phyloP scores from a whole-genome alignment of 1,284 basidiomycete species.

The Ustilago trichophora region DNA sequence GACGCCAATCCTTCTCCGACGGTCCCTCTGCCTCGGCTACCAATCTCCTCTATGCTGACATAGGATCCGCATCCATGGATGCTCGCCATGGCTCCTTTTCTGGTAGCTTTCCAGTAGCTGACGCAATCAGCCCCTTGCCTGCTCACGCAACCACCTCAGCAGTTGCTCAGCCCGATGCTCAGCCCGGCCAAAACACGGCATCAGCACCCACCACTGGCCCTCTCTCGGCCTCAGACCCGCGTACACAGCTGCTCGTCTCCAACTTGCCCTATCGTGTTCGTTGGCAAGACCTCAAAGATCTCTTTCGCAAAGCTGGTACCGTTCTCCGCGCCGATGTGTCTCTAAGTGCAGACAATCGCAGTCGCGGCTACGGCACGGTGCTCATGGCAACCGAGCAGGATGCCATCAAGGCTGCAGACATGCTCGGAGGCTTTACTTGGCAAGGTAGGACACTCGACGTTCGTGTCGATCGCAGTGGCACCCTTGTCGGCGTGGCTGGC shows the following conservation, averaged over 20 bases:
- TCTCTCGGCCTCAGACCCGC: conserved; percentile 73
- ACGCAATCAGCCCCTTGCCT: conserved; percentile 4
- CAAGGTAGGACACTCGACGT: conserved; percentile 64
- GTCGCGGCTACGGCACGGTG: conserved; percentile 60
- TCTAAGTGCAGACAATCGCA: conserved; percentile 63
- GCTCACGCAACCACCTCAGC: background rate
- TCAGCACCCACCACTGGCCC: conserved; percentile 43
- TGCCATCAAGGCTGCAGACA: conserved; percentile 66
- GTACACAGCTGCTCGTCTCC: conserved; percentile 73
- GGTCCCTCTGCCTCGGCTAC: conserved; percentile 16
- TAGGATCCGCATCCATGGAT: conserved; percentile 8
- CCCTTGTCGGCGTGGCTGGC: conserved; percentile 43
- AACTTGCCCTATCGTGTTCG: conserved; percentile 67
- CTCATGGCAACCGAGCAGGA: conserved; percentile 65
- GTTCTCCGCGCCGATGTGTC: conserved; percentile 67
- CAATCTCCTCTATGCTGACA: conserved; percentile 13
- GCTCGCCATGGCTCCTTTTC: conserved; percentile 27
- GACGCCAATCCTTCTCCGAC: conserved; percentile 50
- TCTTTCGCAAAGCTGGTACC: conserved; percentile 67
- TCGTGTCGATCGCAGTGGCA: conserved; percentile 54
- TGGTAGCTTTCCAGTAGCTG: conserved; percentile 4
- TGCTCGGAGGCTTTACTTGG: conserved; percentile 67
- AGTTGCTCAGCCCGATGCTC: conserved; percentile 1
- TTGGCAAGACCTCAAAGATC: conserved; percentile 68
- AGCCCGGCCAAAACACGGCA: background rate